phyloP scores from a whole-genome alignment of 768 basidiomycete genomes.

The Mrakia gelida region DNA sequence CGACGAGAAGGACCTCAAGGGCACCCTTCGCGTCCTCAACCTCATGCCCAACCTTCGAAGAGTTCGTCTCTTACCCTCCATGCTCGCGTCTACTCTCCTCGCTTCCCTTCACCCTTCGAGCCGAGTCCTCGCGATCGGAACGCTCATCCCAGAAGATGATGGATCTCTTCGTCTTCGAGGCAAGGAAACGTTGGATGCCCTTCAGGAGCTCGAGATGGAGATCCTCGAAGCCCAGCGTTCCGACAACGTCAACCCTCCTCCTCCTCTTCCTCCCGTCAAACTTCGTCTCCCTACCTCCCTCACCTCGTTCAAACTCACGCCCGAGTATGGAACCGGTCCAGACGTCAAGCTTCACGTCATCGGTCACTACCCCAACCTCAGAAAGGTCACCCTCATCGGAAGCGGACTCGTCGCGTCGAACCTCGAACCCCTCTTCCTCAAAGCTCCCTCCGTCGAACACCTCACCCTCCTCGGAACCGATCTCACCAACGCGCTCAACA shows the following conservation, averaged over 20 bases:
- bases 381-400: background rate
- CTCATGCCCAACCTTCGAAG: background rate
- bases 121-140: background rate
- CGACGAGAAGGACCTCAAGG: background rate
- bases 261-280: background rate
- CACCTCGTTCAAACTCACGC: background rate
- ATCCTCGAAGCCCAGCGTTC: too few species aligned
- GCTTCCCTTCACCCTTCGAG: background rate
- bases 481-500: too few species aligned
- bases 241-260: background rate
- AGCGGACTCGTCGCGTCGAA: background rate
- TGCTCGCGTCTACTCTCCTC: background rate
- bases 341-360: background rate
- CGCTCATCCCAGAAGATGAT: background rate
- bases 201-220: too few species aligned
- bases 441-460: background rate
- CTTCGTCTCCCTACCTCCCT: background rate
- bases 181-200: background rate
- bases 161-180: background rate
- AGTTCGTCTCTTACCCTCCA: too few species aligned
- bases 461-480: background rate
- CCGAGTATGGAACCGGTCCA: background rate
- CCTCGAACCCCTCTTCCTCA: background rate
- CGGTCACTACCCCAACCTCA: background rate
- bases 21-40: background rate